Evolutionary conservation across 1,284 basidiomycete genomes (phyloP).

Genomic region (Cryptococcus floricola): DNA sequence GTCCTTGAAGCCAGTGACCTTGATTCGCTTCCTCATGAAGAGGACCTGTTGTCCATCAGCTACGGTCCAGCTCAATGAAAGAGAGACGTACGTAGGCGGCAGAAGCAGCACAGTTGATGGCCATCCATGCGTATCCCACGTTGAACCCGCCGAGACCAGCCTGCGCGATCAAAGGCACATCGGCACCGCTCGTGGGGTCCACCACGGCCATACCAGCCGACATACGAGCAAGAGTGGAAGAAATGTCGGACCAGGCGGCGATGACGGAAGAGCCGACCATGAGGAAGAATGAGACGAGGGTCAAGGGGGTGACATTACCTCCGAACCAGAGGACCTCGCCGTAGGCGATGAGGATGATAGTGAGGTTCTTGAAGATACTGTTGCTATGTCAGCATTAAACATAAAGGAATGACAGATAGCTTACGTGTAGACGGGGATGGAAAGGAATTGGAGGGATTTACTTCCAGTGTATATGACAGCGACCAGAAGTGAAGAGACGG

Average conservation of each 20-base stretch:
- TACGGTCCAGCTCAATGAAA: background rate
- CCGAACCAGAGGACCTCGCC: conserved; percentile 99
- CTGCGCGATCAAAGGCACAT: conserved; percentile 24
- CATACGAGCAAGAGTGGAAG: conserved; percentile 35
- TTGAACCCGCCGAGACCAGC: conserved; percentile 57
- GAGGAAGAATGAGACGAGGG: conserved; percentile 82
- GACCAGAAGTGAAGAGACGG: conserved; percentile 87
- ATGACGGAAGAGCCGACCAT: conserved; percentile 97
- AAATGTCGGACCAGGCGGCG: conserved; percentile 88
- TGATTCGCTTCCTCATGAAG: conserved; percentile 96
- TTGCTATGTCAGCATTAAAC: conserved; percentile 34
- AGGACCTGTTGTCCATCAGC: conserved; percentile 60
- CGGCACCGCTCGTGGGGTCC: conserved; percentile 45
- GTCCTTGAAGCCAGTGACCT: conserved; percentile 95
- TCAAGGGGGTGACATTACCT: conserved; percentile 80
- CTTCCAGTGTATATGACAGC: conserved; percentile 97
- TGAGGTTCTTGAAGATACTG: conserved; percentile 95
- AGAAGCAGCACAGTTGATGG: conserved; percentile 83
- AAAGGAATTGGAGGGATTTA: conserved; percentile 91
- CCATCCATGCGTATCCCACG: conserved; percentile 97
- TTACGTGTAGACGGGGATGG: conserved; percentile 83
- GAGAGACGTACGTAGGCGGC: conserved; percentile 75
- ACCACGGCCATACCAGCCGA: conserved; percentile 41
- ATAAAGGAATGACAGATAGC: conserved; percentile 61
- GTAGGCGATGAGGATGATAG: conserved; percentile 97